Evolutionary conservation across 768 basidiomycete species (phyloP).

Genomic region (Paxillus involutus): DNA sequence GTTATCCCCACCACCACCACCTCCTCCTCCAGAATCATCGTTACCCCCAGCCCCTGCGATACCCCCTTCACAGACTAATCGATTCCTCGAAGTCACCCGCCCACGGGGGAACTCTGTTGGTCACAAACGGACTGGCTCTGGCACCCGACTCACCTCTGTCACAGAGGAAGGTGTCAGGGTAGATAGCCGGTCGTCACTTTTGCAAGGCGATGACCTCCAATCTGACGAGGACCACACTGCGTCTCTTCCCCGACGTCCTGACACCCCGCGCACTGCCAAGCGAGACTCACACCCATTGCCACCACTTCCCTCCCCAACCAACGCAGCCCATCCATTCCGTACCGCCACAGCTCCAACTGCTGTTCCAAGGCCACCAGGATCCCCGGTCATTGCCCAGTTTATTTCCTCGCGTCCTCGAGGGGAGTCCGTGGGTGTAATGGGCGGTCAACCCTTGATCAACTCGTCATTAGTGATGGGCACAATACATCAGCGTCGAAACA

Average conservation of each 20-base stretch:
- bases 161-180: conserved; percentile 54
- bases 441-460: conserved; percentile 51
- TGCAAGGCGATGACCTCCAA: conserved; percentile 24
- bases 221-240: conserved; percentile 31
- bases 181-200: conserved; percentile 31
- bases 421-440: conserved; percentile 41
- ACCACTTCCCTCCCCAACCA: conserved; percentile 55
- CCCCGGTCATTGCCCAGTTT: conserved; percentile 42
- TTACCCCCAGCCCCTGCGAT: conserved; percentile 27
- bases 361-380: conserved; percentile 44
- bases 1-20: conserved; percentile 55
- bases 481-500: conserved; percentile 66
- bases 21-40: conserved; percentile 44
- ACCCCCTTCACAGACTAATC: conserved; percentile 29
- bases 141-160: conserved; percentile 55
- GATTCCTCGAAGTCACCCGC: conserved; percentile 38
- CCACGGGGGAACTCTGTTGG: conserved; percentile 49
- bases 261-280: conserved; percentile 42
- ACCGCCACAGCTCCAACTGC: conserved; percentile 19
- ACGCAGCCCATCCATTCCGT: conserved; percentile 28
- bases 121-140: conserved; percentile 57
- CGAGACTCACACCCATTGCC: conserved; percentile 67
- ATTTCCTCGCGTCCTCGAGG: conserved; percentile 55
- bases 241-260: conserved; percentile 34
- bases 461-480: conserved; percentile 60